A percentile compares a stretch with the other conserved stretches of the same genome.
Evolutionary conservation across 1,284 basidiomycete genomes (phyloP).

Genomic region (Cryptococcus sp.): DNA sequence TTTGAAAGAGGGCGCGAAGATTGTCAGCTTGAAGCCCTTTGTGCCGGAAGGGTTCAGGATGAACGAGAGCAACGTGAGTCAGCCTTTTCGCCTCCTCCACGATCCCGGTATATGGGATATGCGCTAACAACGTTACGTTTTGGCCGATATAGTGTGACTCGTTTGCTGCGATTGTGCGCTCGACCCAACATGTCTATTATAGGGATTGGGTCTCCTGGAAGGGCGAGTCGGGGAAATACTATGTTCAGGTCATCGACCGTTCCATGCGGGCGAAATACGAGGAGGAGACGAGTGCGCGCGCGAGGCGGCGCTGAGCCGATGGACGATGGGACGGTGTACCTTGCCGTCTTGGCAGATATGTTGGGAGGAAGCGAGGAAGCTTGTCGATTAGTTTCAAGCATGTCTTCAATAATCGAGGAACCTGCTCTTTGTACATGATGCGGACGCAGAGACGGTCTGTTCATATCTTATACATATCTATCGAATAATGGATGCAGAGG

Average conservation of each 20-base stretch:
- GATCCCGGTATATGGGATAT: neutral
- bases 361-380: no score
- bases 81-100: neutral
- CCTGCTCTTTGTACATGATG: no score
- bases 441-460: no score
- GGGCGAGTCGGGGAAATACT: conserved; percentile 44
- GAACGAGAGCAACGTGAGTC: conserved; percentile 54
- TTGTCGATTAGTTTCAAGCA: no score
- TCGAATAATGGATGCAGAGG: no score
- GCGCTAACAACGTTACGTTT: neutral
- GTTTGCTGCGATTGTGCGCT: conserved; percentile 45
- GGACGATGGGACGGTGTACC: no score
- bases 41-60: conserved; percentile 57
- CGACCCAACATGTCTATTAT: conserved; percentile 39
- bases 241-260: conserved; percentile 46
- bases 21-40: conserved; percentile 60
- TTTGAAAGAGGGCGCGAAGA: conserved; percentile 57
- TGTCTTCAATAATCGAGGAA: no score
- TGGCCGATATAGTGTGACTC: conserved; percentile 40
- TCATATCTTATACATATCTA: no score
- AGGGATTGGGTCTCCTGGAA: conserved; percentile 52
- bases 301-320: conserved; percentile 15
- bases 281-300: conserved; percentile 32
- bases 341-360: no score
- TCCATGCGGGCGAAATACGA: conserved; percentile 38